These are phyloP conservation scores for Ilyonectria robusta DNA, from an alignment of 2,329 filamentous ascomycete species.

Conservation along the genomic window DNA sequence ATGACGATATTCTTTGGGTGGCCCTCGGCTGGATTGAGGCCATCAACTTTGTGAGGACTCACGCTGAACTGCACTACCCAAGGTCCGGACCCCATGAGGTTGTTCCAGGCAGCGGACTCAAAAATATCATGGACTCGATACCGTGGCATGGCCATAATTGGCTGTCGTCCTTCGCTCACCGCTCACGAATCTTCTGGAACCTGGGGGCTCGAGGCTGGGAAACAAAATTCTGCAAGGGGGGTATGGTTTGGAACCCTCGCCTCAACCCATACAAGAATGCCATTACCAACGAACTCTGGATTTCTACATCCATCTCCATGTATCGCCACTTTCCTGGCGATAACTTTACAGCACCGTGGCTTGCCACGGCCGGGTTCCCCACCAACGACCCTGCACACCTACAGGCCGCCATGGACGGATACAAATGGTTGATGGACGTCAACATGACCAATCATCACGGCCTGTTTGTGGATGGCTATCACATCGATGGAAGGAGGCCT, in stretches of 20 bases:
- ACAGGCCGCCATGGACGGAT: constrained; percentile 80
- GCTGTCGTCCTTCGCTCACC: constrained; percentile 82
- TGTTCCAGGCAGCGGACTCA: constrained; percentile 42
- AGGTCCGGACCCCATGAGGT: constrained; percentile 18
- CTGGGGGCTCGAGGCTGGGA: constrained; percentile 87
- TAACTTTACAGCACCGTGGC: constrained; percentile 78
- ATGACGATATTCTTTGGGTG: constrained; percentile 96
- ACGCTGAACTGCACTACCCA: constrained; percentile 74
- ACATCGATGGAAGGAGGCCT: constrained; percentile 75
- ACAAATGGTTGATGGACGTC: constrained; percentile 83
- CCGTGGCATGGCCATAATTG: constrained; percentile 86
- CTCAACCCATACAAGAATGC: constrained; percentile 93
- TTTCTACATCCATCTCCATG: constrained; percentile 89
- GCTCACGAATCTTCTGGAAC: constrained; percentile 89
- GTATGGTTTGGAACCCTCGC: constrained; percentile 91
- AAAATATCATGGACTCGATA: constrained; percentile 55
- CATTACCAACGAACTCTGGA: constrained; percentile 93
- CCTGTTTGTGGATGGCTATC: constrained; percentile 89
- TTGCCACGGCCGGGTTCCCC: constrained; percentile 44
- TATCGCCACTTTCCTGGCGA: constrained; percentile 91
- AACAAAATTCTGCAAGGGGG: constrained; percentile 82
- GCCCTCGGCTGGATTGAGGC: constrained; percentile 91
- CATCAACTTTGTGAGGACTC: constrained; percentile 81
- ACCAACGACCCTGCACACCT: constrained; percentile 75
- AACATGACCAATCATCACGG: constrained; percentile 86